These are phyloP conservation scores for Microbotryum intermedium DNA, from an alignment of 1,284 basidiomycete species.

Conservation along the genomic window DNA sequence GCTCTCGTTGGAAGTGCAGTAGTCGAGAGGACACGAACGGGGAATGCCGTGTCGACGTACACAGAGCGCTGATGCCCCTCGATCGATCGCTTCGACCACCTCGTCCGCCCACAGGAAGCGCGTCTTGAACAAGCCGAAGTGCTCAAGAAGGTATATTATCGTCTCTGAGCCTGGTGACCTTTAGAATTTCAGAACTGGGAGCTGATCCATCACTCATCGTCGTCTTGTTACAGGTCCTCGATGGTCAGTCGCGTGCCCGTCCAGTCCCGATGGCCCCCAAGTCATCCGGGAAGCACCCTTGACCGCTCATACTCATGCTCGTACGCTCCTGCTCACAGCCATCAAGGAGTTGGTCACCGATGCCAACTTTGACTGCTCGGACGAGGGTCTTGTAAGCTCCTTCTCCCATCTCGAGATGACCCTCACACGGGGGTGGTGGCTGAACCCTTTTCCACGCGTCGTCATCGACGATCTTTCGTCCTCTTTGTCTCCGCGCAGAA, in stretches of 20 bases:
- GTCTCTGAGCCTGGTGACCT: not conserved
- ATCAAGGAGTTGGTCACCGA: constrained; percentile 97
- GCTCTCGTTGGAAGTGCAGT: not conserved
- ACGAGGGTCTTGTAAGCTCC: constrained; percentile 77
- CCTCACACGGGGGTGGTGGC: too few species aligned
- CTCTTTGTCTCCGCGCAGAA: constrained; percentile 44
- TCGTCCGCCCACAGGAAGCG: constrained; percentile 31
- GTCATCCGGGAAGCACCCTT: not conserved
- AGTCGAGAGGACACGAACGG: not conserved
- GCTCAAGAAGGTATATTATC: constrained; percentile 32
- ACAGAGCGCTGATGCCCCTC: too few species aligned
- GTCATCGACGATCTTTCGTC: not conserved
- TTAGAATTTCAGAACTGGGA: not conserved
- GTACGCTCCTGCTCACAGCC: constrained; percentile 44
- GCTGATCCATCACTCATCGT: not conserved
- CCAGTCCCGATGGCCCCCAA: too few species aligned
- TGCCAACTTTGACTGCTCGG: constrained; percentile 96
- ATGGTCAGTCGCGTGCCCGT: constrained; percentile 22
- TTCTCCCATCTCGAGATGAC: not conserved
- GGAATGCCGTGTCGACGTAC: not conserved
- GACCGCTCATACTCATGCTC: not conserved
- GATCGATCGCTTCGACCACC: too few species aligned
- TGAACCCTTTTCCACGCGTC: not conserved
- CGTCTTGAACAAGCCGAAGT: constrained; percentile 33
- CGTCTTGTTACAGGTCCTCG: constrained; percentile 26